A percentile compares a stretch with the other conserved stretches of the same genome.
Evolutionary conservation across 352 stramenopile species (phyloP).

Genomic region (Phytophthora aleatoria): DNA sequence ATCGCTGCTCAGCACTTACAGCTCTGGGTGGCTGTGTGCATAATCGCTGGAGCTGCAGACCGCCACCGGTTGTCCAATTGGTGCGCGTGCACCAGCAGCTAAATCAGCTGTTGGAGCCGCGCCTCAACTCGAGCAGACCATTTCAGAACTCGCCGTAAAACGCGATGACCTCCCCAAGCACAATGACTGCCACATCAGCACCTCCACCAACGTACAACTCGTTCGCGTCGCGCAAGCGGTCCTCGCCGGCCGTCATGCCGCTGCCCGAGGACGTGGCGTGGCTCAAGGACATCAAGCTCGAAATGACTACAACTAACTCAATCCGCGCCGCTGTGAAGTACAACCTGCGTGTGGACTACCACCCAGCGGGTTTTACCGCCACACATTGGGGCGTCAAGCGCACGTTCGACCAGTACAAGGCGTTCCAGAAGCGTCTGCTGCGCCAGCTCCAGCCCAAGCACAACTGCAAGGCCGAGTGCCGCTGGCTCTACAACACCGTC

Average conservation of each 20-base stretch:
- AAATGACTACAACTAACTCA: slow-evolving; percentile 36
- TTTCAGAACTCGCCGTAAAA: slow-evolving; percentile 28
- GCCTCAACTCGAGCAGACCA: slow-evolving; percentile 19
- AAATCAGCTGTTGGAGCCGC: slow-evolving; percentile 28
- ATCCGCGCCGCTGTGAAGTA: slow-evolving; percentile 34
- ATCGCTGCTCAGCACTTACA: slow-evolving; percentile 16
- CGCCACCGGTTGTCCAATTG: slow-evolving; percentile 34
- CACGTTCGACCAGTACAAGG: slow-evolving; percentile 49
- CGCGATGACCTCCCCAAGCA: slow-evolving; percentile 27
- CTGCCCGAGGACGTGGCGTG: slow-evolving; percentile 43
- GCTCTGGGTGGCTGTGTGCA: slow-evolving; percentile 6
- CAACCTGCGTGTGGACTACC: slow-evolving; percentile 35
- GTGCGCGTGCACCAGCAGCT: slow-evolving; percentile 21
- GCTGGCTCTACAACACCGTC: slow-evolving; percentile 61
- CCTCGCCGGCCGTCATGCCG: slow-evolving; percentile 32
- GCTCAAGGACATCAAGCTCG: slow-evolving; percentile 42
- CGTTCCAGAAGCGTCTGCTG: slow-evolving; percentile 58
- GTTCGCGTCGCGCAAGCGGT: slow-evolving; percentile 33
- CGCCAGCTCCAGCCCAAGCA: slow-evolving; percentile 55
- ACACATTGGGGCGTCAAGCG: slow-evolving; percentile 40
- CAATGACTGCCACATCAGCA: slow-evolving; percentile 5
- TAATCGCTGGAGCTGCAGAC: slow-evolving; percentile 21
- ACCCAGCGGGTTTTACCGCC: slow-evolving; percentile 16
- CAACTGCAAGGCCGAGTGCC: slow-evolving; percentile 65
- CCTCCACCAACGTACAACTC: slow-evolving; percentile 25